Evolutionary conservation across 2,329 filamentous ascomycete genomes (phyloP), one percentile per base, ranked within the genome.

Genomic region (Phyllosticta paracitricarpa): DNA sequence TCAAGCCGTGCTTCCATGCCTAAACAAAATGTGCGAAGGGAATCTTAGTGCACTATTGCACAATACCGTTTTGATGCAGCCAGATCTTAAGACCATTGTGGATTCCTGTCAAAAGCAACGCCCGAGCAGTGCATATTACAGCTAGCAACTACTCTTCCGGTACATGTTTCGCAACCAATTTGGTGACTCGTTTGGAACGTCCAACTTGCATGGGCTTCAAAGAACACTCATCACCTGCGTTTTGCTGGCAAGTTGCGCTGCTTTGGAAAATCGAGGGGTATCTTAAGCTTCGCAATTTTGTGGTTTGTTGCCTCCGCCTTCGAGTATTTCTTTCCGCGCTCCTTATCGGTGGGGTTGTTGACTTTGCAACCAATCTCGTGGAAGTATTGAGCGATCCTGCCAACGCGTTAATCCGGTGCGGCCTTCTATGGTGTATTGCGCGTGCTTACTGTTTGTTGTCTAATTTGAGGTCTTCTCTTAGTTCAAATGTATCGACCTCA

Each of bases 251-350:
- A 64, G 70, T 73, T 66, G 70, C 75, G 69, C 68, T 77, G 71
- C 77, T 88, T 91, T 1, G 93, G 94, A 72, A 97, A 97, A 63
- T 86, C 82, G 55, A 97, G 77, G 2, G 94, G 94, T 64, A 97
- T 73, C 67, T 82, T 84, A 68, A 97, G 77, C 66, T 85, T 85
- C 12, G 89, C 91, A 57, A 92, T 76, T 63, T 75, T 81, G 64
- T 85, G 84, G 61, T 84, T 84, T 22, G 75, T 73, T 3, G 81
- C 82, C 68, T 84, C 81, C 1, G 83, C 82, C 70, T 85, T 86
- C 33, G 81, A 82, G 65, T 85, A 80, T 62, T 82, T 79, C 71
- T 81, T 84, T 30, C 72, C 70, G 56, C 73, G 70, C 61, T 82
- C 79, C 19, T 70, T 71, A 57, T 81, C 80, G 3, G 76, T 79